Percentiles rank a stretch among this genome's conserved stretches.
These are phyloP conservation scores for Dorcoceras hygrometricum DNA, from an alignment of 257 asterid species.

Conservation along the genomic window DNA sequence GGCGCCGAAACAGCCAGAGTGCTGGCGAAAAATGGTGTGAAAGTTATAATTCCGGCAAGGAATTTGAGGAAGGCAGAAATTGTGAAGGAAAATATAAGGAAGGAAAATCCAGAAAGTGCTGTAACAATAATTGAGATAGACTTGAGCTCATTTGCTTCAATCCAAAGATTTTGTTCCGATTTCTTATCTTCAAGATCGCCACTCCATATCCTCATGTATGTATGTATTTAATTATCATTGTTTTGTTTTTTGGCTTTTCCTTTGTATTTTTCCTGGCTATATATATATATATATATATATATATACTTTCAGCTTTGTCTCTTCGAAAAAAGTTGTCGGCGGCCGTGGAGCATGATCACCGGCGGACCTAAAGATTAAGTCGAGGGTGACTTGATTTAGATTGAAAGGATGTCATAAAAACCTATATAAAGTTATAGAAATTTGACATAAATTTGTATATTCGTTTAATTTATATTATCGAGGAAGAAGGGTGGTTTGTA, in stretches of 20 bases:
- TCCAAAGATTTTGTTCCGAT: slow-evolving; percentile 69
- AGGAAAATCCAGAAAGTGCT: slow-evolving; percentile 56
- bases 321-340: slow-evolving; percentile 5
- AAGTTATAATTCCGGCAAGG: slow-evolving; percentile 77
- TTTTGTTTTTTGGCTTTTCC: neutral
- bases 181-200: slow-evolving; percentile 76
- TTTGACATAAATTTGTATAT: too few species aligned
- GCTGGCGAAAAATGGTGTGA: slow-evolving; percentile 74
- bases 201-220: slow-evolving; percentile 85
- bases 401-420: too few species aligned
- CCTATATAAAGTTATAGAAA: neutral
- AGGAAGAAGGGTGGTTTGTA: neutral
- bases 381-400: too few species aligned
- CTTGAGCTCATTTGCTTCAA: slow-evolving; percentile 78
- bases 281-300: too few species aligned
- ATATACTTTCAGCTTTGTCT: slow-evolving; percentile 15
- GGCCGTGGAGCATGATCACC: neutral
- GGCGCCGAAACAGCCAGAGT: slow-evolving; percentile 93
- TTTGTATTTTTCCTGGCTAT: neutral
- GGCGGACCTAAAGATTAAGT: neutral
- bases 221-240: neutral
- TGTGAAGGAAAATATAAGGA: slow-evolving; percentile 57
- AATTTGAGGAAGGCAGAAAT: slow-evolving; percentile 56
- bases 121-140: slow-evolving; percentile 68
- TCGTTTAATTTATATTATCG: too few species aligned